Evolutionary conservation across 306 rosid genomes (phyloP).

Genomic region (Pueraria montana): DNA sequence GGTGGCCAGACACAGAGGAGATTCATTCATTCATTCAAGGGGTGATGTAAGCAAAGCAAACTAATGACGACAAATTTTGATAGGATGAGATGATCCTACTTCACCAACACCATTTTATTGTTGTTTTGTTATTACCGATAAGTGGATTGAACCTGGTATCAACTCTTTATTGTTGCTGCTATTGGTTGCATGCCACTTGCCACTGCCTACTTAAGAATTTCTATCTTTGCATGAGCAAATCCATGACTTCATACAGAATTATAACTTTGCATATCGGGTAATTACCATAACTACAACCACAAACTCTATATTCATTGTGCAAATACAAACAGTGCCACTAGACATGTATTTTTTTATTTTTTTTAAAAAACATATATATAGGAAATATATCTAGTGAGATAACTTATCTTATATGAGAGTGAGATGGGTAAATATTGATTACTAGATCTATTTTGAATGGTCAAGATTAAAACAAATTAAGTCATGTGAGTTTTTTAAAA

Average conservation of each 20-base stretch:
- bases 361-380: too few species aligned
- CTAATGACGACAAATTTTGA: slow-evolving; percentile 51
- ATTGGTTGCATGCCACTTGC: neutral
- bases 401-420: too few species aligned
- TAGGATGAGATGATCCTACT: slow-evolving; percentile 38
- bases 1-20: slow-evolving; percentile 29
- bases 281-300: neutral
- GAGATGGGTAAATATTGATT: too few species aligned
- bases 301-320: neutral
- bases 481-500: too few species aligned
- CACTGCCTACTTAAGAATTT: slow-evolving; percentile 1
- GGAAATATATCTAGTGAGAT: too few species aligned
- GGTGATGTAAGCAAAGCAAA: slow-evolving; percentile 66
- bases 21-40: slow-evolving; percentile 9
- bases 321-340: neutral
- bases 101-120: slow-evolving; percentile 45
- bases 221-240: slow-evolving; percentile 34
- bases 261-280: slow-evolving; percentile 35
- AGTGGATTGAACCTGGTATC: slow-evolving; percentile 12
- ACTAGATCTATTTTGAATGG: too few species aligned
- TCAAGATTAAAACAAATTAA: too few species aligned
- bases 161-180: neutral
- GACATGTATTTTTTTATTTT: neutral
- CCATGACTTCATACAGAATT: slow-evolving; percentile 31
- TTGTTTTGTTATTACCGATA: slow-evolving; percentile 27